Base-by-base conservation (phyloP, 306 rosid species). In the Corylus heterophylla region DNA sequence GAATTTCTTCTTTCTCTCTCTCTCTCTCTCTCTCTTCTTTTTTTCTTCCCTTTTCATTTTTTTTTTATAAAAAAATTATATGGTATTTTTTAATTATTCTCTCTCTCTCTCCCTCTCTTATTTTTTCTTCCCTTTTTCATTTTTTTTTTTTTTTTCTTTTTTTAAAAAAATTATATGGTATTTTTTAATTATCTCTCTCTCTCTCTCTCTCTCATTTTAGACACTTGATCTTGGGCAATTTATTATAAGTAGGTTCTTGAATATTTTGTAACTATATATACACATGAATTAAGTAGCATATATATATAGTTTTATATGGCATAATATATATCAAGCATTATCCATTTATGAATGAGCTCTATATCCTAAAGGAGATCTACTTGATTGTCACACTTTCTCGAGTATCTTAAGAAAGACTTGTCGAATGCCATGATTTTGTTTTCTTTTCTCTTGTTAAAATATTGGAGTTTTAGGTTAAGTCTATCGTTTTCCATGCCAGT, bases 401-500 rank as follows among this genome's bases (percentile, higher is more conserved):
- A 74, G 77, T 74, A 72, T 88, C 78, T 80, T 80, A 61, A 81
- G 20, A 74, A 29, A 55, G 47, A 14, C 31, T n/a, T 70, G 42
- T 74, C 52, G 25, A 75, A 54, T 70, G 81, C 69, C 79, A 81
- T 85, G 81, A 85, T 81, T 55, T 63, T 78, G 83, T 85, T 74
- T 78, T 66, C 69, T 69, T 81, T 73, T 61, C 75, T 64, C 20
- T 20, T 22, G 63, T 74, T 76, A 86, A 86, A 78, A 81, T 80
- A 85, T 69, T 85, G 79, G 73, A 76, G 78, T 82, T 80, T 84
- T 74, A 62, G 79, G 83, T 83, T 31, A 31, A 31, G 35, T 82
- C 89, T 71, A 88, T 71, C 88, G 77, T 81, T 66, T 54, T 62
- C 78, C 84, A 81, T 77, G 81, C 74, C 83, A 79, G 71, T 58